Percentiles rank a stretch among this genome's conserved stretches.
These are phyloP conservation scores for Marsdenia floribunda DNA, from an alignment of 257 asterid genomes.

Conservation along the genomic window DNA sequence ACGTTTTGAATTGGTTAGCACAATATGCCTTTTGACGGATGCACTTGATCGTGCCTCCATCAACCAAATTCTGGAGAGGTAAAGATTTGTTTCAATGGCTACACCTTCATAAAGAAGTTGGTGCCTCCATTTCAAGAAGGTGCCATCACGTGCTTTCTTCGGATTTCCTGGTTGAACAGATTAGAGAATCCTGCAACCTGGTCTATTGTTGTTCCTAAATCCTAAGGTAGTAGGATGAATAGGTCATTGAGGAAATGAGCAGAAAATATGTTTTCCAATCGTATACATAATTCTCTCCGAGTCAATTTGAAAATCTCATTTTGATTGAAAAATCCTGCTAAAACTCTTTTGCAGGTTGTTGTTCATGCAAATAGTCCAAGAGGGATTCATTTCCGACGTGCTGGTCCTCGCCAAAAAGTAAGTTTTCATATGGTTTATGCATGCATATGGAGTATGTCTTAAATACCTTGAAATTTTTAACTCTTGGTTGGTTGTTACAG, in stretches of 20 bases:
- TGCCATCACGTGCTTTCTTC: background rate
- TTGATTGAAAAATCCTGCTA: background rate
- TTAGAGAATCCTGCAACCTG: conserved; percentile 1
- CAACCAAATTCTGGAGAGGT: background rate
- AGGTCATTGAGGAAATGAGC: conserved; percentile 3
- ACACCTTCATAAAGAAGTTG: background rate
- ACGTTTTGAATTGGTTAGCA: background rate
- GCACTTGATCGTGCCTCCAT: background rate
- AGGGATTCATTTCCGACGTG: conserved; percentile 89
- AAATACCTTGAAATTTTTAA: background rate
- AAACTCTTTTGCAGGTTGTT: conserved; percentile 42
- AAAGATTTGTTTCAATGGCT: conserved; percentile 3
- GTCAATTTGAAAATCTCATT: background rate
- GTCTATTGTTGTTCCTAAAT: background rate
- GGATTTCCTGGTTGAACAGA: background rate
- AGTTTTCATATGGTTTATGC: conserved; percentile 7
- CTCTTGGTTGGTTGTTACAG: conserved; percentile 32
- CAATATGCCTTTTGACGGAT: background rate
- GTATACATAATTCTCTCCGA: background rate
- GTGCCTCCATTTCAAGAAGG: conserved; percentile 5
- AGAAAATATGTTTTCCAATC: background rate
- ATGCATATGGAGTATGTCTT: background rate
- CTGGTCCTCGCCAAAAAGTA: conserved; percentile 90
- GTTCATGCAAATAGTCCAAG: conserved; percentile 77
- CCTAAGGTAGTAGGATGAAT: conserved; percentile 9